phyloP scores from a whole-genome alignment of 768 basidiomycete species.

The Boletus bicolor region DNA sequence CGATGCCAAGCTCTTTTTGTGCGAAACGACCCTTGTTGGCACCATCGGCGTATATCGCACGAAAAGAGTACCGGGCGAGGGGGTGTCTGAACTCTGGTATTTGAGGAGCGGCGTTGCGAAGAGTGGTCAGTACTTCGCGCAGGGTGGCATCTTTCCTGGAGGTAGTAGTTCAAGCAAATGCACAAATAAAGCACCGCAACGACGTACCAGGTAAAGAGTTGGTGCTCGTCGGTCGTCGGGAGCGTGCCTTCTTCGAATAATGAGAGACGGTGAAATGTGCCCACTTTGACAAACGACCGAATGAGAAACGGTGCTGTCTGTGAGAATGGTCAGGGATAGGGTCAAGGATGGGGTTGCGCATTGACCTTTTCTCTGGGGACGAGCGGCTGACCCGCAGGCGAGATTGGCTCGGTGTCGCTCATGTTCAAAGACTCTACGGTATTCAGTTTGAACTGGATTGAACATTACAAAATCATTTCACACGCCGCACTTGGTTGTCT shows the following conservation, averaged over 20 bases:
- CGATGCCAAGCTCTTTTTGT: slow-evolving; percentile 76
- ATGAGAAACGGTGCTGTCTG: slow-evolving; percentile 82
- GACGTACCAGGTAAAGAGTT: slow-evolving; percentile 74
- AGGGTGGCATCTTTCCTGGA: slow-evolving; percentile 80
- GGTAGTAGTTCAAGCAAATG: background rate
- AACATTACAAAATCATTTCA: too few relatives aligned
- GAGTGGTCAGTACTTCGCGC: slow-evolving; percentile 72
- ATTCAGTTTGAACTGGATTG: too few relatives aligned
- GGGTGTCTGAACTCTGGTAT: slow-evolving; percentile 76
- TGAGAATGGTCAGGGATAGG: background rate
- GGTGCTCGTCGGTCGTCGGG: slow-evolving; percentile 78
- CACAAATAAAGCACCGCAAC: background rate
- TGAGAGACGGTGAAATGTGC: slow-evolving; percentile 67
- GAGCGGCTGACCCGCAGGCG: slow-evolving; percentile 44
- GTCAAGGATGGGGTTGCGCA: background rate
- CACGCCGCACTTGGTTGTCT: too few relatives aligned
- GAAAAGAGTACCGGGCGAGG: slow-evolving; percentile 77
- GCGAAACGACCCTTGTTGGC: slow-evolving; percentile 67
- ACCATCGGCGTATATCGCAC: slow-evolving; percentile 74
- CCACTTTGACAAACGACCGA: slow-evolving; percentile 79
- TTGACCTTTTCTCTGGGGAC: slow-evolving; percentile 59
- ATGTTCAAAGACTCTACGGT: slow-evolving; percentile 6
- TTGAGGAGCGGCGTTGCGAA: slow-evolving; percentile 67
- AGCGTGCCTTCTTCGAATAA: slow-evolving; percentile 77
- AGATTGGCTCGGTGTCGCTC: slow-evolving; percentile 40